Percentiles rank a stretch among this genome's conserved stretches.
phyloP scores from a whole-genome alignment of 1,284 basidiomycete species.

The Ceratobasidium theobromae region DNA sequence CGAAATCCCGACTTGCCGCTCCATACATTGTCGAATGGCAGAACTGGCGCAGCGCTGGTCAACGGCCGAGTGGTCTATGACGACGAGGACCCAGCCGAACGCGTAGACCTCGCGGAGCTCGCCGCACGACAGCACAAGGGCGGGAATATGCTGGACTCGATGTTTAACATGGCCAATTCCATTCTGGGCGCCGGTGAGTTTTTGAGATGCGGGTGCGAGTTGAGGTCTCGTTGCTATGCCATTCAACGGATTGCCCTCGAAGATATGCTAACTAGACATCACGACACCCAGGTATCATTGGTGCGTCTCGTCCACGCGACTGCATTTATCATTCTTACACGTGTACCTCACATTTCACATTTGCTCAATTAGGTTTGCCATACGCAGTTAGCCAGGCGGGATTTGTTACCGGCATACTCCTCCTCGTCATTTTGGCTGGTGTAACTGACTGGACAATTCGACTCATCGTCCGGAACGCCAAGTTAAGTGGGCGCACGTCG shows the following conservation, averaged over 20 bases:
- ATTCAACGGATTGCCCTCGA: conserved; percentile 9
- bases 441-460: conserved; percentile 99
- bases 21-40: conserved; percentile 49
- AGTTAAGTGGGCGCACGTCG: conserved; percentile 87
- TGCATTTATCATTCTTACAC: not conserved
- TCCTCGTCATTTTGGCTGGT: conserved; percentile 77
- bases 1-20: conserved; percentile 57
- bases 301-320: conserved; percentile 48
- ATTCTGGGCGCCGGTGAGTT: conserved; percentile 87
- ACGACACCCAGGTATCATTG: conserved; percentile 86
- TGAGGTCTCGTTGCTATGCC: not conserved
- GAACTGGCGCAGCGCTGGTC: conserved; percentile 37
- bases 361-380: conserved; percentile 71
- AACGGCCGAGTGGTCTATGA: conserved; percentile 26
- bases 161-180: conserved; percentile 95
- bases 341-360: not conserved
- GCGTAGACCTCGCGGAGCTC: conserved; percentile 65
- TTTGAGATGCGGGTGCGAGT: not conserved
- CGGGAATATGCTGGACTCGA: conserved; percentile 78
- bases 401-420: conserved; percentile 80
- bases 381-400: conserved; percentile 93
- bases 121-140: conserved; percentile 67
- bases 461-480: conserved; percentile 92
- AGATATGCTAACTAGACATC: too few species aligned
- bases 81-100: conserved; percentile 39